Evolutionary conservation across 345 rosid species (phyloP), one percentile per base, ranked within the genome.

Genomic region (Sonneratia alba): DNA sequence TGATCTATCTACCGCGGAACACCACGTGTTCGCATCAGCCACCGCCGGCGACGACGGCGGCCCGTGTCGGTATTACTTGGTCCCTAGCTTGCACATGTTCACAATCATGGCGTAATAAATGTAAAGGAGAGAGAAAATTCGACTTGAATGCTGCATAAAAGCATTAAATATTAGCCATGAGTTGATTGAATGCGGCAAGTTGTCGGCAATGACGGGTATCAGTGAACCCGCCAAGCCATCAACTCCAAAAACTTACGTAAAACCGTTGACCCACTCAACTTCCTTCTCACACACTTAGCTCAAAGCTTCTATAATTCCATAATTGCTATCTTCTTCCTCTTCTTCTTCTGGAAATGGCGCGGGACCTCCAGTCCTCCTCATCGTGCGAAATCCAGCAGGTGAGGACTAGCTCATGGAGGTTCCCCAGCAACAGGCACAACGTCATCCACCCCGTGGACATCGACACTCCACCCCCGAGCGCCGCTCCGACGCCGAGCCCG

Each of bases 361-460:
- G 63, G 9, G 63, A 57, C 34, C 27, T 57, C 11, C 34, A 22
- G 27, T 62, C 68, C 27, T 66, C 63, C 38, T 40, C 77, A 36
- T 27, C 79, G 16, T 24, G 81, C n/a, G 83, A 74, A 72, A 80
- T 73, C 68, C 82, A 77, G 71, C 49, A 48, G 36, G 73, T 71
- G 61, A 77, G 85, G 84, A 78, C 70, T 8, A 83, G 83, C 76
- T 80, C 87, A 53, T 78, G 65, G 77, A 67, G 78, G 48, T 69
- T 62, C 37, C 38, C 32, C 66, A 62, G 77, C 67, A 77, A 4
- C 70, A 12, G 59, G 59, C 59, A 78, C 73, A 78, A 74, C 77
- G 37, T 61, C 67, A 55, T 86, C n/a, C 83, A 84, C 71, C 91
- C 96, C 2, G 79, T 81, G 27, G 88, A 83, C 32, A 36, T 80